Evolutionary conservation across 2,329 filamentous ascomycete species (phyloP).

Genomic region (Aspergillus bombycis): DNA sequence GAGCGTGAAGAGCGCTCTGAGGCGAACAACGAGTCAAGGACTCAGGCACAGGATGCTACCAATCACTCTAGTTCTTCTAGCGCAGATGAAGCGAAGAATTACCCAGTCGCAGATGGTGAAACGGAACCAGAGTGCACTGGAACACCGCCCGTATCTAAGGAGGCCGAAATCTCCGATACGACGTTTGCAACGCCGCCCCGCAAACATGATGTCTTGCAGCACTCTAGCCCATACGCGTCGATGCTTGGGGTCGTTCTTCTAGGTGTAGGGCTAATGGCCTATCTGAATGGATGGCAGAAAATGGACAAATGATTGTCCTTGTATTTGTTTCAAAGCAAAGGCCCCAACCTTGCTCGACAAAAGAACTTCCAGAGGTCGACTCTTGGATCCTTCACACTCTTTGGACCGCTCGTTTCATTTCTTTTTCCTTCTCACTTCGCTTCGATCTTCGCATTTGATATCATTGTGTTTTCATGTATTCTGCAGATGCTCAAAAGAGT

Average conservation of each 20-base stretch:
- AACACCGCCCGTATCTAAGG: constrained; percentile 51
- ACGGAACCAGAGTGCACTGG: constrained; percentile 46
- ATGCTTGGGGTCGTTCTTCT: constrained; percentile 81
- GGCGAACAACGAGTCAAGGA: constrained; percentile 38
- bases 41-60: constrained; percentile 13
- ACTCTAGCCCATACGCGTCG: constrained; percentile 74
- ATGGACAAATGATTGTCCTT: constrained; percentile 47
- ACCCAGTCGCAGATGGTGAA: constrained; percentile 18
- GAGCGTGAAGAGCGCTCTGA: constrained; percentile 61
- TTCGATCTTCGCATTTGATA: constrained; percentile 18
- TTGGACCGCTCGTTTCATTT: constrained; percentile 18
- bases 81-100: constrained; percentile 17
- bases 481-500: constrained; percentile 16
- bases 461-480: constrained; percentile 17
- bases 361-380: background rate
- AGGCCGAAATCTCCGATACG: constrained; percentile 45
- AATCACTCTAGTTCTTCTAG: constrained; percentile 14
- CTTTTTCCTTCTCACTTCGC: constrained; percentile 6
- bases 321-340: constrained; percentile 1
- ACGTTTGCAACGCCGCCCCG: constrained; percentile 44
- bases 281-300: constrained; percentile 80
- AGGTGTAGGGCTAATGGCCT: constrained; percentile 83
- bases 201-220: constrained; percentile 47
- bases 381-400: constrained; percentile 17
- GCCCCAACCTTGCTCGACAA: background rate